These are phyloP conservation scores for Penicillium hesseltinei DNA, from an alignment of 2,329 filamentous ascomycete species.

Conservation along the genomic window DNA sequence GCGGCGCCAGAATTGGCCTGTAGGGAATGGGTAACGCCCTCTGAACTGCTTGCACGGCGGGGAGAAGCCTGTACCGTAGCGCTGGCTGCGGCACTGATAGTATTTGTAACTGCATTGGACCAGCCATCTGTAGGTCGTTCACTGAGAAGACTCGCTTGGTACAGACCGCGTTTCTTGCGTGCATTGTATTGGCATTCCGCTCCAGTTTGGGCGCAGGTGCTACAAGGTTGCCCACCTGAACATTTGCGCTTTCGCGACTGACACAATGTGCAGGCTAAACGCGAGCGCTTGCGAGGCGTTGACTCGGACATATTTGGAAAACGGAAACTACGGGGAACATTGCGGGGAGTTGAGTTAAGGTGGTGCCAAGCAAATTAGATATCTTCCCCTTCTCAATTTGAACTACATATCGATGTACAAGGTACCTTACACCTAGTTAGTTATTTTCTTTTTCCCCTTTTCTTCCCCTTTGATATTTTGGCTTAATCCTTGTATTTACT, in stretches of 20 bases:
- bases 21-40: slow-evolving; percentile 37
- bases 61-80: slow-evolving; percentile 11
- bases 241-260: slow-evolving; percentile 58
- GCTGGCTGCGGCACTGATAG: neutral
- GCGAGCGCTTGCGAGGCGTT: slow-evolving; percentile 40
- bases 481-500: slow-evolving; percentile 24
- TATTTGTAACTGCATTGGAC: neutral
- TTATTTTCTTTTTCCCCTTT: neutral
- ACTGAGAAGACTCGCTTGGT: slow-evolving; percentile 15
- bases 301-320: slow-evolving; percentile 28
- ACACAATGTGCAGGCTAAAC: slow-evolving; percentile 52
- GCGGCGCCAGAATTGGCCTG: slow-evolving; percentile 60
- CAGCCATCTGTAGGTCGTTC: slow-evolving; percentile 12
- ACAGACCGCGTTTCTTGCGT: slow-evolving; percentile 31
- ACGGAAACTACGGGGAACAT: slow-evolving; percentile 1
- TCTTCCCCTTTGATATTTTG: neutral
- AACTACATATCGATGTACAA: neutral
- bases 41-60: slow-evolving; percentile 1
- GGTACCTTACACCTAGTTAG: too few relatives aligned
- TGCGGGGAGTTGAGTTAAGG: neutral
- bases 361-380: slow-evolving; percentile 8
- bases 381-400: neutral
- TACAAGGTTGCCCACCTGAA: slow-evolving; percentile 54
- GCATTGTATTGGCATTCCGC: slow-evolving; percentile 53
- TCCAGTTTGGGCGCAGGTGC: slow-evolving; percentile 54